Conservation (phyloP, 768 basidiomycete species). For the Albatrellus ellisii region DNA sequence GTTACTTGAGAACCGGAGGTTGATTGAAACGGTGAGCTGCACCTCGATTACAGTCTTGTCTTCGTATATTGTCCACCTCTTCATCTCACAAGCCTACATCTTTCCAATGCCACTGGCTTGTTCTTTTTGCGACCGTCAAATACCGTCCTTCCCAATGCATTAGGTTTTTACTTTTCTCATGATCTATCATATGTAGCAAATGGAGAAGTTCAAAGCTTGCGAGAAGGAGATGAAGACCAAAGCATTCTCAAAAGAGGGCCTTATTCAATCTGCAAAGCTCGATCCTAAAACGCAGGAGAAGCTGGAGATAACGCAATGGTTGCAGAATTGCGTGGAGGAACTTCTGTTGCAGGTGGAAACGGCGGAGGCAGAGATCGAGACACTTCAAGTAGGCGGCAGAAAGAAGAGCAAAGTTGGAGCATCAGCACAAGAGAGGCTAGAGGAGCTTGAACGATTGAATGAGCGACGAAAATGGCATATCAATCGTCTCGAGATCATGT, state of each 20-base stretch:
- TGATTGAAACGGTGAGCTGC: conserved; percentile 87
- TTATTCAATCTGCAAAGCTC: conserved; percentile 85
- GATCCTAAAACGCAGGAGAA: conserved; percentile 98
- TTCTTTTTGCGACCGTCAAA: conserved; percentile 14
- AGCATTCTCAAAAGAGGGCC: conserved; percentile 97
- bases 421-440: conserved; percentile 54
- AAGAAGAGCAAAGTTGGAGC: conserved; percentile 69
- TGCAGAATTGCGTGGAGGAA: conserved; percentile 82
- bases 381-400: conserved; percentile 63
- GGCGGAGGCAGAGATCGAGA: conserved; percentile 90
- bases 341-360: conserved; percentile 87
- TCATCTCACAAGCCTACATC: background rate
- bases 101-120: too few species aligned
- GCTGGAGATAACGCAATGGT: conserved; percentile 77
- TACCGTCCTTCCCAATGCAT: conserved; percentile 10
- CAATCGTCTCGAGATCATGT: conserved; percentile 80
- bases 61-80: background rate
- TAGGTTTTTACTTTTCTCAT: background rate
- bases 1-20: conserved; percentile 82
- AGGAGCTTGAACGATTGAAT: conserved; percentile 79
- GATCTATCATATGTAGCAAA: conserved; percentile 83
- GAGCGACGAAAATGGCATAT: conserved; percentile 96
- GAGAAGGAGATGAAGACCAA: conserved; percentile 99
- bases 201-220: conserved; percentile 99
- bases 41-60: conserved; percentile 2